Base-by-base conservation (phyloP, 306 rosid species). In the Ceratonia siliqua region DNA sequence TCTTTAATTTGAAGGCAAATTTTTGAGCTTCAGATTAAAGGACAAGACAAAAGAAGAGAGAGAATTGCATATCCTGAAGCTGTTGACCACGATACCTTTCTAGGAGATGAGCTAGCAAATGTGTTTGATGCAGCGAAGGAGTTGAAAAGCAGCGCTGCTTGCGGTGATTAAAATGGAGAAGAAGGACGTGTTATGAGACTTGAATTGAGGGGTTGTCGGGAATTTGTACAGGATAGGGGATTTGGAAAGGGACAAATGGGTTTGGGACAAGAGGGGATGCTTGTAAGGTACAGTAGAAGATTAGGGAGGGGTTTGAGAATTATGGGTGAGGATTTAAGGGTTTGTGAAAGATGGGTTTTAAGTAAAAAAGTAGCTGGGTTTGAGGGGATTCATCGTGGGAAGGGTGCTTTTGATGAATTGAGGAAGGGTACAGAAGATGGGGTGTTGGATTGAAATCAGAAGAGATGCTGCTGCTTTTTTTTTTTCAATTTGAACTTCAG, bases 381-480 rank as follows among this genome's bases (percentile, higher is more conserved):
- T 79, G 78, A 50, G 78, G 75, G 9, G 70, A 27, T 4, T 62
- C 74, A 43, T 65, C 78, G 7, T 80, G 83, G 9, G 58, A 32
- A 43, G 79, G 77, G 63, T 80, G 81, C 6, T 88, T 85, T 7
- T 81, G 86, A 32, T 81, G 82, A 56, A 83, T 67, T 1, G 86
- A 72, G 28, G 88, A 64, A 30, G 81, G 89, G 68, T 69, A 76
- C 36, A 82, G 79, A 0, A 87, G 86, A 20, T 90, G 96, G 0
- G 97, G 93, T 35, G 93, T 81, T 1, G 89, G 97, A 55, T 90
- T 87, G 92, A 87, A 95, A 92, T 90, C 99, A 97, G 96, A 95
- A 95, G 99, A 95, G 88, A 95, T 86, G 96, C 97, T 98, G 70
- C 77, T 84, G 93, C 99, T 95, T 95, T 90, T 98, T 86, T n/a